Percentiles rank a stretch among this genome's conserved stretches.
Conservation (phyloP, 495 filamentous ascomycete species). For the Amniculicola lignicola region DNA sequence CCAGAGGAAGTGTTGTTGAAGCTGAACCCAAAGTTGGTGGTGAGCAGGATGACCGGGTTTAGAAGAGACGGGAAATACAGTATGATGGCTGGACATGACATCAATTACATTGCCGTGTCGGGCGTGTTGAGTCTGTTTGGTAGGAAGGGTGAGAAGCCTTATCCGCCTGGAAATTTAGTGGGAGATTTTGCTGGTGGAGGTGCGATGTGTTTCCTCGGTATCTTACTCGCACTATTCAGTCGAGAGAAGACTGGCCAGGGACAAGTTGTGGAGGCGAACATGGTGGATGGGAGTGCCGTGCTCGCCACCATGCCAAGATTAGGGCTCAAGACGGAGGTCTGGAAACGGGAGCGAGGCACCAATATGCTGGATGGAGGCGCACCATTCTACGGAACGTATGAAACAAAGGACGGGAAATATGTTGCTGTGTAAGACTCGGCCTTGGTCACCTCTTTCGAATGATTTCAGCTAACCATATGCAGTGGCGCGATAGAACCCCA, state of each 20-base stretch:
- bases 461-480: neutral
- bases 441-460: neutral
- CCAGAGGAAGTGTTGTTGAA: conserved; percentile 60
- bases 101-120: conserved; percentile 91
- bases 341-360: conserved; percentile 61
- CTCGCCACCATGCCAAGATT: conserved; percentile 74
- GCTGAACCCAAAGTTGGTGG: conserved; percentile 71
- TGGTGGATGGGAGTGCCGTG: conserved; percentile 86
- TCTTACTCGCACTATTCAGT: conserved; percentile 59
- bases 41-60: conserved; percentile 85
- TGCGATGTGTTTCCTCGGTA: conserved; percentile 65
- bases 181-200: conserved; percentile 92
- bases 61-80: conserved; percentile 79
- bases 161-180: conserved; percentile 76
- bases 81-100: conserved; percentile 93
- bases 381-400: conserved; percentile 85
- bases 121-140: conserved; percentile 78
- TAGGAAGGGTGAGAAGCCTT: conserved; percentile 62
- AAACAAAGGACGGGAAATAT: conserved; percentile 74
- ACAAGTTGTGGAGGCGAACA: conserved; percentile 90
- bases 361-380: conserved; percentile 81
- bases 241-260: conserved; percentile 58
- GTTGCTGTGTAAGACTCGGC: conserved; percentile 65
- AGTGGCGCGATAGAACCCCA: conserved; percentile 78
- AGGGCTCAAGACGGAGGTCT: conserved; percentile 54